These are phyloP conservation scores for Angophora floribunda DNA, from an alignment of 345 rosid species.

Conservation along the genomic window DNA sequence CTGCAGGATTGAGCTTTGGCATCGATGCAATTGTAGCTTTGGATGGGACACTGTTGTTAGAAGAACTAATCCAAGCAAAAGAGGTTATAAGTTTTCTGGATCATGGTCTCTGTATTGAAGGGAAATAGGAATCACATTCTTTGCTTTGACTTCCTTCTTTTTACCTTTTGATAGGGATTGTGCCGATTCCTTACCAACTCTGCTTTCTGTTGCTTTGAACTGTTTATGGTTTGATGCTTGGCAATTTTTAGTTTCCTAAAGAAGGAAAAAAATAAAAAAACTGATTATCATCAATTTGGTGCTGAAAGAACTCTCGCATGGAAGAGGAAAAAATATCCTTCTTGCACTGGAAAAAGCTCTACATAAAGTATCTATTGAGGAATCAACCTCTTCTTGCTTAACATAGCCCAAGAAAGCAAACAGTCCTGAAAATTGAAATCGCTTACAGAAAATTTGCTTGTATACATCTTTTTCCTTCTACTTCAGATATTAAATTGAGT, in stretches of 20 bases:
- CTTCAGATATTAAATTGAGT: not conserved
- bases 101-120: not conserved
- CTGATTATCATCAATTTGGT: not conserved
- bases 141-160: not conserved
- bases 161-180: not conserved
- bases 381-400: not conserved
- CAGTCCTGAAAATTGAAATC: not conserved
- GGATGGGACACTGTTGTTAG: slow-evolving; percentile 81
- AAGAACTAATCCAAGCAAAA: slow-evolving; percentile 90
- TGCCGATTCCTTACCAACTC: not conserved
- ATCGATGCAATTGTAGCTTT: slow-evolving; percentile 68
- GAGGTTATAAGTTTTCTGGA: slow-evolving; percentile 34
- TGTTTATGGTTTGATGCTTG: not conserved
- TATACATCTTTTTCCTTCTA: not conserved
- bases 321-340: not conserved
- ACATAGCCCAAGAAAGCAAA: not conserved
- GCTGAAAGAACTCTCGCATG: not conserved
- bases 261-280: not conserved
- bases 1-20: slow-evolving; percentile 78
- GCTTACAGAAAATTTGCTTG: not conserved
- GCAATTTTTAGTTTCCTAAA: not conserved
- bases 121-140: not conserved
- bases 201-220: not conserved
- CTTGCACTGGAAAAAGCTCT: not conserved
- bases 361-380: not conserved